Evolutionary conservation across 1,284 basidiomycete species (phyloP), one percentile per base, ranked within the genome.

Genomic region (Blastosporella zonata): DNA sequence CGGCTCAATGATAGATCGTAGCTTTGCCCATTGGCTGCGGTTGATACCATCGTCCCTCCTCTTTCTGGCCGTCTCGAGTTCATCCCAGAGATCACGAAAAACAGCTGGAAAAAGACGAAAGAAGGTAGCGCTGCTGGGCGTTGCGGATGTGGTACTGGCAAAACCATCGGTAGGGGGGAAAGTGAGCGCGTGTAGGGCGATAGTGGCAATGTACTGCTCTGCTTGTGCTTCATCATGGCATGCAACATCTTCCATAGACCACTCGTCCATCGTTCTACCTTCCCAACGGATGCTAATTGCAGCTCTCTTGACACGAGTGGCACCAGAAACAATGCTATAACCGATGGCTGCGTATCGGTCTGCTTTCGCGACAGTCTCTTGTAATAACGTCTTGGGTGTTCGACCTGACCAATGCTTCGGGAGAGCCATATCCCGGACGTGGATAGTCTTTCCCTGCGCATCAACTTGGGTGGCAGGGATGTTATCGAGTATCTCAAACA

Each of bases 71-170:
- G 62, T 65, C 59, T 95, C 92, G 18, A 98, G 71, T 67, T 97
- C 93, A 50, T 93, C 89, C 97, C 97, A 99, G 31, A 98, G 72
- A 61, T 94, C 90, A 49, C 93, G 80, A 65, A 87, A 97, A 8
- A 81, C 78, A 0, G 86, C 74, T n/a, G 94, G 92, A 18, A 99
- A 74, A 8, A 82, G 64, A 55, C 89, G 74, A 63, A 87, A 87
- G 52, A 80, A 84, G 0, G 84, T 84, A 43, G 71, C 73, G 37
- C 64, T 72, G 15, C 67, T 67, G 9, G 73, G 63, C 13, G 71
- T 69, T 3, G 67, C 62, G 20, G 74, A 68, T 17, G 68, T 65
- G 18, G 72, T 73, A 0, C 72, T 59, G 31, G 80, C 75, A 62
- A 90, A 90, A 8, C 84, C 84, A 38, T 81, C 77, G 1, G 76